These are phyloP conservation scores for Tetradesmus lagerheimii DNA, from an alignment of 139 green algal genomes.

Conservation along the genomic window DNA sequence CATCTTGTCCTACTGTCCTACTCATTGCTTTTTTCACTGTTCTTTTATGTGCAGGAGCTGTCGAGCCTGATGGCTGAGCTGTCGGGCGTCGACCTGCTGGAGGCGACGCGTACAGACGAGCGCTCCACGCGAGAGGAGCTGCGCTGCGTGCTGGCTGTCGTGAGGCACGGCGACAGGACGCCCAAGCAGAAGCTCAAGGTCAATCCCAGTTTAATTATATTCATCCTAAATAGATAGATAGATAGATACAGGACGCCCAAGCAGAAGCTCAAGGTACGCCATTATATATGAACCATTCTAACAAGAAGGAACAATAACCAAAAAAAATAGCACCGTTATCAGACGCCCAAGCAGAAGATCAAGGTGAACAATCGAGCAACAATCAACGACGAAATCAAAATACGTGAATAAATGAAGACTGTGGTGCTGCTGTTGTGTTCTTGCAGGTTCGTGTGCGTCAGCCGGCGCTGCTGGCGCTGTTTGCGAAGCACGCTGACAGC, in stretches of 20 bases:
- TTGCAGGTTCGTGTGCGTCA: constrained; percentile 49
- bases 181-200: constrained; percentile 85
- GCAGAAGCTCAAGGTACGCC: neutral
- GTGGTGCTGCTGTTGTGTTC: neutral
- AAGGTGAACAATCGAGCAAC: constrained; percentile 33
- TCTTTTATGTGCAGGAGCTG: constrained; percentile 18
- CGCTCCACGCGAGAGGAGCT: constrained; percentile 75
- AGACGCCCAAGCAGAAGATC: constrained; percentile 92
- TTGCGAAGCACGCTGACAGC: constrained; percentile 85
- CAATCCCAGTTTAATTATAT: no score
- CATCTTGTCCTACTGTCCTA: neutral
- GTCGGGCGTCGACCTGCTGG: constrained; percentile 25
- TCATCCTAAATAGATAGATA: no score
- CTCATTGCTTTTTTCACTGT: neutral
- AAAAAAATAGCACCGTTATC: constrained; percentile 92
- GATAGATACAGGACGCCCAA: neutral
- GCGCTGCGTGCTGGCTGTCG: constrained; percentile 94
- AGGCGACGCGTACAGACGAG: constrained; percentile 29
- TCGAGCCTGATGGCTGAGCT: constrained; percentile 30
- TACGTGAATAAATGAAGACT: no score
- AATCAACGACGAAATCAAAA: no score
- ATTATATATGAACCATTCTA: no score
- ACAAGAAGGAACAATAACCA: no score
- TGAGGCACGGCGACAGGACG: constrained; percentile 95
- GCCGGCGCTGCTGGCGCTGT: constrained; percentile 86